phyloP scores from a whole-genome alignment of 73 alveolate genomes.

The Paramecium pentaurelia region DNA sequence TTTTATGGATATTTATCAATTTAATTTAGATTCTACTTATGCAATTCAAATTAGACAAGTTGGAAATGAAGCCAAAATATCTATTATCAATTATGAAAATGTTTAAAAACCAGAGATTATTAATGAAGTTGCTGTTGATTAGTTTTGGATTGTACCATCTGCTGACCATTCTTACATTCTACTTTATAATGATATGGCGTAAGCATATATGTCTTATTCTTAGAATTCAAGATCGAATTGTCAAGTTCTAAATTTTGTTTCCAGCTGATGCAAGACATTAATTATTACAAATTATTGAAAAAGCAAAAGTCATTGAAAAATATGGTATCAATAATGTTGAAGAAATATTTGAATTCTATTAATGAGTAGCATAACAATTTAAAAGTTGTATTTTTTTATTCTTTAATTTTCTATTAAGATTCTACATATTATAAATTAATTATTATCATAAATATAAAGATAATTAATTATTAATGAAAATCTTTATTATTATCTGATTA shows the following conservation, averaged over 20 bases:
- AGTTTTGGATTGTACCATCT: background rate
- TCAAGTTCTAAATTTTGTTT: background rate
- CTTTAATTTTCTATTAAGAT: background rate
- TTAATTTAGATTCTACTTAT: background rate
- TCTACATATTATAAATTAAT: background rate
- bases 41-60: background rate
- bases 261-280: constrained; percentile 21
- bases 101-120: background rate
- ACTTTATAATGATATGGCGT: background rate
- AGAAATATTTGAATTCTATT: background rate
- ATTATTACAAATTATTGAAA: background rate
- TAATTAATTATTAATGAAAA: too few species aligned
- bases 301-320: background rate
- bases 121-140: background rate
- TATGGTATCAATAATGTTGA: background rate
- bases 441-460: too few species aligned
- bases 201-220: background rate
- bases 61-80: background rate
- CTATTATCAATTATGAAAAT: background rate
- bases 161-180: background rate
- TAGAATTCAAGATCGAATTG: background rate
- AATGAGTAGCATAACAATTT: background rate
- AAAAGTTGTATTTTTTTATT: background rate
- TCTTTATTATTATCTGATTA: too few species aligned
- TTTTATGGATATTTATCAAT: background rate